Conservation (phyloP, 2,329 filamentous ascomycete species). For the Incumbomyces lentus region DNA sequence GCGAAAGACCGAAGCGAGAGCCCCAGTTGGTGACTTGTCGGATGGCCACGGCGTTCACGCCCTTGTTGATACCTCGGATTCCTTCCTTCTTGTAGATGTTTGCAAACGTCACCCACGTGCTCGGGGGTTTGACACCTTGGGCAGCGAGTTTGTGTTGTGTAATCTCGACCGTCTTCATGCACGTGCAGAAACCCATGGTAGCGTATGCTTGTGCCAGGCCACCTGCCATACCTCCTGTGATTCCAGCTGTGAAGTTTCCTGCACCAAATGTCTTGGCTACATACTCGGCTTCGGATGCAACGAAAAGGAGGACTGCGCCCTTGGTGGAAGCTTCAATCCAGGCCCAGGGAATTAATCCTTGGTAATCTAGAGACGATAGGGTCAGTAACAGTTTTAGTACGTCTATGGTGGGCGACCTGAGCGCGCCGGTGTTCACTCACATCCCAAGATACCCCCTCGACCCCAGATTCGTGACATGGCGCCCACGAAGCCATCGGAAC, state of each 20-base stretch:
- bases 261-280: conserved; percentile 76
- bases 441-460: conserved; percentile 86
- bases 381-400: too few species aligned
- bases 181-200: conserved; percentile 99
- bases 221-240: conserved; percentile 81
- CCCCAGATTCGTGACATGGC: conserved; percentile 83
- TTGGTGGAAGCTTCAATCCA: conserved; percentile 99
- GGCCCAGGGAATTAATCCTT: conserved; percentile 98
- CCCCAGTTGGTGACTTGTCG: conserved; percentile 99
- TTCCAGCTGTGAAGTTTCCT: conserved; percentile 77
- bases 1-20: conserved; percentile 83
- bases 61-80: conserved; percentile 92
- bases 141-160: conserved; percentile 94
- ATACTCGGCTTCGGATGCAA: conserved; percentile 96
- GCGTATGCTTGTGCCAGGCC: conserved; percentile 97
- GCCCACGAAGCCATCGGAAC: conserved; percentile 71
- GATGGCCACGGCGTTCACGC: conserved; percentile 96
- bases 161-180: conserved; percentile 99
- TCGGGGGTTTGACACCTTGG: conserved; percentile 69
- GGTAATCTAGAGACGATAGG: conserved; percentile 63
- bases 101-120: conserved; percentile 92
- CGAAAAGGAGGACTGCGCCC: conserved; percentile 96
- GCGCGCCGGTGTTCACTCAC: conserved; percentile 48
- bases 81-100: conserved; percentile 92
- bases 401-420: conserved; percentile 14